Evolutionary conservation across 306 rosid species (phyloP), one percentile per base, ranked within the genome.

Genomic region (Gillenia trifoliata): DNA sequence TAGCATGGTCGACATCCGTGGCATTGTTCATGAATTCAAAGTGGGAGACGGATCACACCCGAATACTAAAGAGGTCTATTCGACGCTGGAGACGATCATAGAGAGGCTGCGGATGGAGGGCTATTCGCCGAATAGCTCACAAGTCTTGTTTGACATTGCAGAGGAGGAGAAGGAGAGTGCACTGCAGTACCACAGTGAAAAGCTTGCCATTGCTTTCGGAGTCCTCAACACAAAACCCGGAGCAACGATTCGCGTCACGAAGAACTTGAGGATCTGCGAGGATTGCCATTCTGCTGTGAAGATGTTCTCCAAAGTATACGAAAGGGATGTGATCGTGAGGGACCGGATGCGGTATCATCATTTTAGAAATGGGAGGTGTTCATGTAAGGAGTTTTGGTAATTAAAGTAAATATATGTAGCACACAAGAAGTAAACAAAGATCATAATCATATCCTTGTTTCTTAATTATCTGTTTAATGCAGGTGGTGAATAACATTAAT

Each of bases 91-190:
- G 71, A 68, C 11, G 30, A 68, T 83, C 38, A 77, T 85, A 62
- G 85, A 87, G 80, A 85, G 77, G 84, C 82, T 87, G 67, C 63
- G 54, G 49, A 74, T 9, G 62, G 87, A 82, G 78, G 89, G 89
- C 6, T 83, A 87, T 72, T 75, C 89, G 57, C 91, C 89, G 8
- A 79, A 80, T 30, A 85, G 85, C 9, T 80, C 89, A 16, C 79
- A 73, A 38, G 88, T 83, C 40, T 75, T 80, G 66, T 85, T 81
- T 72, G 87, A 86, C 57, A 78, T 83, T 60, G 78, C 74, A 73
- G 89, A 89, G 81, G 88, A 89, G 80, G 93, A 83, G 82, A 89
- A 89, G 83, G 94, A 85, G 83, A 78, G 63, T 68, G 84, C 79
- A 10, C 62, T 87, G 15, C 77, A 43, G 26, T 77, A 72, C 77